Conservation (phyloP, 2,329 filamentous ascomycete genomes). For the Myriosclerotinia scirpicola region DNA sequence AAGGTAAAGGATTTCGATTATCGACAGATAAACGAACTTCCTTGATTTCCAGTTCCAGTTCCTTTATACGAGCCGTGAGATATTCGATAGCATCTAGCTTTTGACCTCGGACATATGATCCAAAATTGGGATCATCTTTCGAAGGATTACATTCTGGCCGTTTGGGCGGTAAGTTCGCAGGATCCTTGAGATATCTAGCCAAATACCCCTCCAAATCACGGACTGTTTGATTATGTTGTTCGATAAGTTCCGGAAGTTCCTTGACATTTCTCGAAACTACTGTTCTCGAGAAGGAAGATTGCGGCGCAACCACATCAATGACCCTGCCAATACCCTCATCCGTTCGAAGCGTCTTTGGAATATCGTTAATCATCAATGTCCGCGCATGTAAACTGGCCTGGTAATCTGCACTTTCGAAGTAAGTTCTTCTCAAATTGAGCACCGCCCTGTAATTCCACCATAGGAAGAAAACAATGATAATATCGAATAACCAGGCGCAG, state of each 20-base stretch:
- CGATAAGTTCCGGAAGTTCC: conserved; percentile 80
- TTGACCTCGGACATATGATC: conserved; percentile 62
- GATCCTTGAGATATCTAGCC: conserved; percentile 88
- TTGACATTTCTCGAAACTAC: conserved; percentile 91
- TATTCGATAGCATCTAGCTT: conserved; percentile 96
- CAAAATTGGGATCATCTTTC: conserved; percentile 71
- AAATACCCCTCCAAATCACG: conserved; percentile 79
- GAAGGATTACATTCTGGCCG: conserved; percentile 78
- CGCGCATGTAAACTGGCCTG: conserved; percentile 80
- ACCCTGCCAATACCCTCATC: conserved; percentile 87
- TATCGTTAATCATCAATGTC: conserved; percentile 75
- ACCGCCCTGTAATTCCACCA: conserved; percentile 89
- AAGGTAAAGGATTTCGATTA: conserved; percentile 82
- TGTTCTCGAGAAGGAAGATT: conserved; percentile 74
- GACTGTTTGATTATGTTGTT: conserved; percentile 78
- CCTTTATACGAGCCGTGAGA: conserved; percentile 77
- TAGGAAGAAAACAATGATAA: conserved; percentile 75
- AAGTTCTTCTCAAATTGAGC: conserved; percentile 67
- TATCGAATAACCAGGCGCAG: conserved; percentile 65
- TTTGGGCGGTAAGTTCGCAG: conserved; percentile 71
- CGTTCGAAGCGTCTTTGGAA: conserved; percentile 71
- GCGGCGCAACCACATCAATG: conserved; percentile 76
- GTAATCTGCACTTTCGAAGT: conserved; percentile 85
- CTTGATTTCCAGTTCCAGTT: conserved; percentile 80
- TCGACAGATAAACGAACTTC: conserved; percentile 80